Conservation (phyloP, 2,329 filamentous ascomycete species). For the Beauveria rudraprayagi region DNA sequence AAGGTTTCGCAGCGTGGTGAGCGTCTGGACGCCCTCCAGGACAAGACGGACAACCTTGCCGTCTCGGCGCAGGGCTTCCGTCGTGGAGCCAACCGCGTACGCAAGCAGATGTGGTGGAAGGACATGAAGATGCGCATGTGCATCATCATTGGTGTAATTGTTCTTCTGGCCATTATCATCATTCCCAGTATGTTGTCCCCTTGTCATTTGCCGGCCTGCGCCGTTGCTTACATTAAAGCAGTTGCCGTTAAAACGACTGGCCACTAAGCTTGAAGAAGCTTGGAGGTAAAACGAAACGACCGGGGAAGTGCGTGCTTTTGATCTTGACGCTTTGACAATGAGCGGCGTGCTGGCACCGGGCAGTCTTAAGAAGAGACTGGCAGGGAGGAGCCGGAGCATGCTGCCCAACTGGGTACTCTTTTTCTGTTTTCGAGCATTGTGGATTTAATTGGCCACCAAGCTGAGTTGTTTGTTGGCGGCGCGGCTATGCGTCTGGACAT, state of each 20-base stretch:
- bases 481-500: constrained; percentile 8
- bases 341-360: constrained; percentile 8
- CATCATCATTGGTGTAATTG: constrained; percentile 81
- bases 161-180: constrained; percentile 89
- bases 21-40: constrained; percentile 76
- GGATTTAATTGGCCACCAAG: constrained; percentile 27
- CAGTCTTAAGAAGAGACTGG: constrained; percentile 2
- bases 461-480: constrained; percentile 23
- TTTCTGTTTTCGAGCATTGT: constrained; percentile 27
- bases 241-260: constrained; percentile 14
- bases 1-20: constrained; percentile 92
- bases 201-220: not conserved
- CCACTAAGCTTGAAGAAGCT: not conserved
- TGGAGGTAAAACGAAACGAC: not conserved
- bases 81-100: constrained; percentile 88
- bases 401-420: constrained; percentile 17
- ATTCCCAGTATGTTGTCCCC: constrained; percentile 46
- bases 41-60: constrained; percentile 92
- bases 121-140: constrained; percentile 99
- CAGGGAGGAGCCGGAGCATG: constrained; percentile 1
- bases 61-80: constrained; percentile 92
- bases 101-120: constrained; percentile 99
- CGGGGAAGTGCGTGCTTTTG: not conserved
- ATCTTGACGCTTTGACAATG: constrained; percentile 5
- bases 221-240: not conserved